Base-by-base conservation (phyloP, 2,329 filamentous ascomycete genomes). In the Diplodia sapinea region DNA sequence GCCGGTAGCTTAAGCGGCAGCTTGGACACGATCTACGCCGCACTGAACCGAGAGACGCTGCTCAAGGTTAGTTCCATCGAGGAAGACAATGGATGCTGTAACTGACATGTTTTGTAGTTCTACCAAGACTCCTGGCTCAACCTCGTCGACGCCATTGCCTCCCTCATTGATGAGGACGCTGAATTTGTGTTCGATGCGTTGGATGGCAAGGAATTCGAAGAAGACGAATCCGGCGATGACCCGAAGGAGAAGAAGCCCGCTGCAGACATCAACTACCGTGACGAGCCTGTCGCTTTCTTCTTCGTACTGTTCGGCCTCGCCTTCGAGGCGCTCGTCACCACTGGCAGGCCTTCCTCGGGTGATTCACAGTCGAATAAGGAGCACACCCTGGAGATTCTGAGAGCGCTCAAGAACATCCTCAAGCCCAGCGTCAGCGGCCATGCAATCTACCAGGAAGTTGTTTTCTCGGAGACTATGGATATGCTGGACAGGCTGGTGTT, bases 51-150 rank as follows among this genome's bases (percentile, higher is more conserved):
- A 20, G 93, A 99, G 79, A 98, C 95, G 0, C 83, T 98, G 50
- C 85, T 99, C 15, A 91, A 90, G 77, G 85, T 86, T 78, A 36
- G 67, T 75, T 4, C 36, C 11, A 15, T 40, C 11, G 31, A 13
- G 11, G 31, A 26, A 20, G 57, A 33, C 15, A 17, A 15, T 49
- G 52, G n/a, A 11, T 8, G n/a, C 2, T 2, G 26, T 43, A 13
- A 17, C 69, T 75, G 50, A 74, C 68, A 26, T 13, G 23, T 3
- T 15, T 26, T 68, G 43, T 69, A 87, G 77, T 99, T 99, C 79
- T 99, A 99, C 77, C 94, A 99, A 82, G 93, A 96, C 68, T 93
- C 93, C 0, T 99, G 95, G 95, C 84, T 99, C 49, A 96, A 95
- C 72, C 87, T 99, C 12, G 94, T 99, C 1, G 94, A 99, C 80